These are phyloP conservation scores for Thraustotheca clavata DNA, from an alignment of 352 stramenopile genomes.

Conservation along the genomic window DNA sequence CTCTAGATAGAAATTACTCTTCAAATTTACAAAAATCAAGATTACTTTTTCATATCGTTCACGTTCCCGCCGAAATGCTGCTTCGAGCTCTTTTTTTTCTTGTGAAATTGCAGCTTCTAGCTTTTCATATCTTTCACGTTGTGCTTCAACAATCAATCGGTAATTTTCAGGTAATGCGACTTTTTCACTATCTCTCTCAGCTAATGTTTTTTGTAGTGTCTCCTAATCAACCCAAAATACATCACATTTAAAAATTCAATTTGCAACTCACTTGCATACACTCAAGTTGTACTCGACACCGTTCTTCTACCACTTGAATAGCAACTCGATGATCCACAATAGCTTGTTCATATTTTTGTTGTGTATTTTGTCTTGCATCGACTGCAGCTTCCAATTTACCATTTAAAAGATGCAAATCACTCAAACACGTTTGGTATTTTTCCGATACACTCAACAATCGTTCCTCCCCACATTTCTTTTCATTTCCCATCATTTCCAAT, in stretches of 20 bases:
- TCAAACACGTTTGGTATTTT: constrained; percentile 50
- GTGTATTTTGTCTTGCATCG: constrained; percentile 32
- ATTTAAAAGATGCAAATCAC: constrained; percentile 59
- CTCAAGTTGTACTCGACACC: constrained; percentile 44
- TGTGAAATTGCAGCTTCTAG: constrained; percentile 41
- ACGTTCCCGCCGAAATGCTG: constrained; percentile 32
- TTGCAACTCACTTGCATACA: constrained; percentile 23
- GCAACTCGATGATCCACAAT: constrained; percentile 38
- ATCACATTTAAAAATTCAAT: background rate
- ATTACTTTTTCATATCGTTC: constrained; percentile 28
- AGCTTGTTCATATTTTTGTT: constrained; percentile 44
- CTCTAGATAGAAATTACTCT: constrained; percentile 18
- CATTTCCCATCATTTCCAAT: constrained; percentile 26
- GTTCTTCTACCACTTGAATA: constrained; percentile 49
- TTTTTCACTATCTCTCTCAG: constrained; percentile 36
- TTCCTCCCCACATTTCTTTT: constrained; percentile 37
- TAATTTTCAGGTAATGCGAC: constrained; percentile 51
- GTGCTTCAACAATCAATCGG: constrained; percentile 39
- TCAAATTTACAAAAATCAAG: background rate
- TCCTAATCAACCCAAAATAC: constrained; percentile 4
- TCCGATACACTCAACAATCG: constrained; percentile 45
- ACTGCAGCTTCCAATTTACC: constrained; percentile 52
- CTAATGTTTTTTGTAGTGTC: constrained; percentile 33
- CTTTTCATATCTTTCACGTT: constrained; percentile 58
- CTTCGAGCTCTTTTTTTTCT: constrained; percentile 50